These are phyloP conservation scores for Kwoniella botswanensis DNA, from an alignment of 768 basidiomycete species.

Conservation along the genomic window DNA sequence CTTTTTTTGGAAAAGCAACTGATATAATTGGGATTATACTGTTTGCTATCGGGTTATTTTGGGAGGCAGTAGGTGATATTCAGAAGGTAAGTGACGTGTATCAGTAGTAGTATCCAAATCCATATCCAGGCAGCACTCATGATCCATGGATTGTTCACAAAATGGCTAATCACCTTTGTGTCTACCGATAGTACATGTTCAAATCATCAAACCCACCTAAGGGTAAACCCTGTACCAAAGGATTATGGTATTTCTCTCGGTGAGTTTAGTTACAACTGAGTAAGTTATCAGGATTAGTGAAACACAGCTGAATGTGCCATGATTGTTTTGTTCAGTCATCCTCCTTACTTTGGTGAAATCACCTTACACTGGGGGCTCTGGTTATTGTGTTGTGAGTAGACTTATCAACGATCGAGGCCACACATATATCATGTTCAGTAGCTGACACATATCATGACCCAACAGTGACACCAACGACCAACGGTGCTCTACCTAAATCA, in stretches of 20 bases:
- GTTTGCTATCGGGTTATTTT: slow-evolving; percentile 66
- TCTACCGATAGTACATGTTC: slow-evolving; percentile 60
- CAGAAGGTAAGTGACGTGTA: slow-evolving; percentile 60
- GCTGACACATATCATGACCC: slow-evolving; percentile 63
- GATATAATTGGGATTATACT: slow-evolving; percentile 71
- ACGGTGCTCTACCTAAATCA: slow-evolving; percentile 60
- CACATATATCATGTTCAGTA: slow-evolving; percentile 59
- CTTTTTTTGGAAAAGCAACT: slow-evolving; percentile 65
- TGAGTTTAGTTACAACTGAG: background rate
- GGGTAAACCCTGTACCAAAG: slow-evolving; percentile 61
- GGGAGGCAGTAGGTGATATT: slow-evolving; percentile 66
- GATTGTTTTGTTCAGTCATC: slow-evolving; percentile 64
- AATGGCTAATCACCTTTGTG: background rate
- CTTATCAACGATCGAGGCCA: background rate
- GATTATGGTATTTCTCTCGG: slow-evolving; percentile 56
- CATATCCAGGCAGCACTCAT: no score
- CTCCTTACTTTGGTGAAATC: slow-evolving; percentile 75
- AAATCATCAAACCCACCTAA: slow-evolving; percentile 65
- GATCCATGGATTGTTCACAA: background rate
- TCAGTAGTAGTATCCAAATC: no score
- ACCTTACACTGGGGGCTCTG: slow-evolving; percentile 53
- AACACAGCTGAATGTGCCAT: slow-evolving; percentile 56
- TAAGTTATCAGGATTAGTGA: background rate
- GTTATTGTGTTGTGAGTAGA: slow-evolving; percentile 40
- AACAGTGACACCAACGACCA: slow-evolving; percentile 65